phyloP scores from a whole-genome alignment of 2,329 filamentous ascomycete species.

The Corinectria fuckeliana region DNA sequence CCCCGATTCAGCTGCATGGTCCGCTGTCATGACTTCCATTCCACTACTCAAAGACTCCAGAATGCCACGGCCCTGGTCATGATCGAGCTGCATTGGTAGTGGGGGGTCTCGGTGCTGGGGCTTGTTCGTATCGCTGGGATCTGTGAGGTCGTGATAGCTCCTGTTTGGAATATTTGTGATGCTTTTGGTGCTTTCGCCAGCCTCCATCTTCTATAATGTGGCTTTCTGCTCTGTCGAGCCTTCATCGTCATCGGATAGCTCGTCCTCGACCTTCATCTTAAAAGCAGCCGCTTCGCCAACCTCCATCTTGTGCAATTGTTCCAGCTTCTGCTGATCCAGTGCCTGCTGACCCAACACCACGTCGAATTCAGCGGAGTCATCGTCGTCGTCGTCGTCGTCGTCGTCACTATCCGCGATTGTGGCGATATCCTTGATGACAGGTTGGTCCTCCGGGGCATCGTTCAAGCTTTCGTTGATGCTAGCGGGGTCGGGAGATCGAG shows the following conservation, averaged over 20 bases:
- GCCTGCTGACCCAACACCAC: slow-evolving; percentile 52
- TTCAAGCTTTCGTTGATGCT: slow-evolving; percentile 1
- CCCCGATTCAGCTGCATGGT: neutral
- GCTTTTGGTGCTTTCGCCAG: slow-evolving; percentile 2
- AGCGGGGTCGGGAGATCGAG: slow-evolving; percentile 26
- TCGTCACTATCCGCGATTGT: slow-evolving; percentile 50
- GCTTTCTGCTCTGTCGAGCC: slow-evolving; percentile 34
- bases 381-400: slow-evolving; percentile 47
- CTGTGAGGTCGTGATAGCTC: neutral
- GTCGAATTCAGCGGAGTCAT: slow-evolving; percentile 53
- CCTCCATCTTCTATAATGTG: slow-evolving; percentile 43
- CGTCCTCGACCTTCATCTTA: slow-evolving; percentile 46
- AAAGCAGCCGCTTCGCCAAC: slow-evolving; percentile 63
- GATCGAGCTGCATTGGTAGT: neutral
- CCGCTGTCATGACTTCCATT: neutral
- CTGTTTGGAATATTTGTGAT: neutral
- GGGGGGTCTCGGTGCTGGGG: neutral
- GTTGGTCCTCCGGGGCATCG: slow-evolving; percentile 29
- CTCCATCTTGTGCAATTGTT: slow-evolving; percentile 66
- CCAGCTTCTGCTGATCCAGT: slow-evolving; percentile 53
- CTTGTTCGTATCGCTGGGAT: neutral
- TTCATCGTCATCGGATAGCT: slow-evolving; percentile 50
- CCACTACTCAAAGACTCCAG: neutral
- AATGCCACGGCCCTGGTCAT: neutral
- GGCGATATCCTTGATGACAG: slow-evolving; percentile 34